Evolutionary conservation across 306 rosid genomes (phyloP).

Genomic region (Cyclanthera cordifolia): DNA sequence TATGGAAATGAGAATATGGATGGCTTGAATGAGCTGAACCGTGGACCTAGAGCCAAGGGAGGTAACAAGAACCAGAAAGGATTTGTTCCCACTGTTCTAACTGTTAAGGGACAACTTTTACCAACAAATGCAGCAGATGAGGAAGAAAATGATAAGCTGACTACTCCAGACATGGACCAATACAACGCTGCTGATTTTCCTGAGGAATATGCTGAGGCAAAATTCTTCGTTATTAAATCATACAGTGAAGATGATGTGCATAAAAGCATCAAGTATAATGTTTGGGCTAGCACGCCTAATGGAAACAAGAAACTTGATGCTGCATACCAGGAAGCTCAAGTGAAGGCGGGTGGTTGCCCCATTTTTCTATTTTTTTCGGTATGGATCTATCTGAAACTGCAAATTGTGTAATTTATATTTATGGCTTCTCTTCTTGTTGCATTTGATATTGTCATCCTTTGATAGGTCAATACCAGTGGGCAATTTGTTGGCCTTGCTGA

Average conservation of each 20-base stretch:
- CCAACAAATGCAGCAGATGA: constrained; percentile 29
- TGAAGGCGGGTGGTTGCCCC: constrained; percentile 64
- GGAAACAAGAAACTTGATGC: constrained; percentile 97
- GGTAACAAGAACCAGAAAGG: constrained; percentile 54
- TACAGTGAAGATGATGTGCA: constrained; percentile 97
- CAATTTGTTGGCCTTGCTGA: constrained; percentile 95
- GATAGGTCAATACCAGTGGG: constrained; percentile 91
- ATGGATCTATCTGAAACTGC: neutral
- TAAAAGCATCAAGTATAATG: constrained; percentile 85
- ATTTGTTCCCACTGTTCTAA: constrained; percentile 39
- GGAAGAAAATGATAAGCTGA: constrained; percentile 50
- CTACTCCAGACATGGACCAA: constrained; percentile 50
- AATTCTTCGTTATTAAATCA: constrained; percentile 71
- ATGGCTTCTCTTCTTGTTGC: neutral
- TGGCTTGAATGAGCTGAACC: constrained; percentile 78
- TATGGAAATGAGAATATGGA: constrained; percentile 80
- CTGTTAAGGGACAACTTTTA: constrained; percentile 57
- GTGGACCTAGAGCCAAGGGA: constrained; percentile 88
- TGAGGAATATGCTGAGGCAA: constrained; percentile 56
- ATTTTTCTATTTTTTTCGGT: constrained; percentile 81
- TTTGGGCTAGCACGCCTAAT: constrained; percentile 96
- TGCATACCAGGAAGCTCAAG: constrained; percentile 87
- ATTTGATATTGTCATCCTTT: constrained; percentile 1
- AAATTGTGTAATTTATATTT: neutral
- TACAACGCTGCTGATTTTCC: constrained; percentile 61